Evolutionary conservation across 2,329 filamentous ascomycete genomes (phyloP), one percentile per base, ranked within the genome.

Genomic region (Graphiopsis chlorocephala): DNA sequence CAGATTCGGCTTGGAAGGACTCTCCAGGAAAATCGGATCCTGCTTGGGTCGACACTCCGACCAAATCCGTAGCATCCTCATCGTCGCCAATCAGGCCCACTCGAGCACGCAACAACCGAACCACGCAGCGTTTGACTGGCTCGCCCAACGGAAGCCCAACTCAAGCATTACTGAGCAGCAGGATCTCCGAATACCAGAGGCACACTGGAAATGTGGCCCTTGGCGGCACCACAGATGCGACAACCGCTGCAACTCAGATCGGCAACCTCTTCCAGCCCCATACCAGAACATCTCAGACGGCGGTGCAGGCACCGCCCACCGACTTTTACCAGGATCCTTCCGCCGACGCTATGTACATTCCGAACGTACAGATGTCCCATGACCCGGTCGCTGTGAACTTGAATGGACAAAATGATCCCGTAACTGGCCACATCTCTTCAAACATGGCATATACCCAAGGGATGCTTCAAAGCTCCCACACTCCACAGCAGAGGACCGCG

Each of bases 1-100:
- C 67, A 12, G 67, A 69, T 62, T 61, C 8, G 52, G 42, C 38
- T 65, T 66, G 42, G 57, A 31, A 50, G 2, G 58, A 35, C 38
- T 68, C 61, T 23, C 48, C 58, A 10, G 45, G 15, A 15, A 52
- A n/a, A 26, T 69, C 64, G 8, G 66, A 69, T 17, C 25, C 23
- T 15, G 60, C 64, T 6, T 48, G 53, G 53, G 26, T 29, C 14
- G 26, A 31, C 15, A 53, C 26, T n/a, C 50, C 50, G 25, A 31
- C 50, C 11, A 17, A 20, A 53, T 31, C 28, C n/a, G 26, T 2
- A 10, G 50, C 17, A 31, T 53, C 31, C 14, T 66, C 65, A 17
- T 23, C 38, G n/a, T 23, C 38, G 23, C 60, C 33, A 17, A 42
- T 8, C 4, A 29, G 11, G n/a, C 23, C 25, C 12, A 26, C 31